These are phyloP conservation scores for Boletus pseudopeckii DNA, from an alignment of 768 basidiomycete genomes.

Conservation along the genomic window DNA sequence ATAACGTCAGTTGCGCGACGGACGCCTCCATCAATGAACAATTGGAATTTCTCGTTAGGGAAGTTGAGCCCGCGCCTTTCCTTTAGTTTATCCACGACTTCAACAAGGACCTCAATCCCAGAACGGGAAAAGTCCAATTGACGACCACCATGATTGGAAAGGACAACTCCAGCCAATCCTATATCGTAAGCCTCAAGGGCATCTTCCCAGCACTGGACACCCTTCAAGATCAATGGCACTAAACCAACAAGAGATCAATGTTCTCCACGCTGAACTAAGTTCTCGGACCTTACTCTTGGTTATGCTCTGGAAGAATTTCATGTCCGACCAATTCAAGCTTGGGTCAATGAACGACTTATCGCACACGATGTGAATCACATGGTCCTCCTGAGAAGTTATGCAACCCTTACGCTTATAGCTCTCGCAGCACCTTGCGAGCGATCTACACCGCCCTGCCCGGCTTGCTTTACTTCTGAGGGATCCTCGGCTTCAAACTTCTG, in stretches of 20 bases:
- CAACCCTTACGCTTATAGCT: conserved; percentile 73
- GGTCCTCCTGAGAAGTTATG: not conserved
- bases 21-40: conserved; percentile 95
- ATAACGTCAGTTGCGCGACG: conserved; percentile 86
- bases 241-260: conserved; percentile 2
- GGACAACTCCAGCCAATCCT: conserved; percentile 70
- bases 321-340: conserved; percentile 69
- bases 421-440: conserved; percentile 89
- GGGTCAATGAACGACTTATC: conserved; percentile 91
- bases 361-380: not conserved
- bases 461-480: conserved; percentile 40
- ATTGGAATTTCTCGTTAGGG: conserved; percentile 76
- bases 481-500: conserved; percentile 87
- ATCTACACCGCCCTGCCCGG: conserved; percentile 55
- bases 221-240: conserved; percentile 92
- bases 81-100: conserved; percentile 73
- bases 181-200: conserved; percentile 79
- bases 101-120: conserved; percentile 85
- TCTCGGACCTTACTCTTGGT: conserved; percentile 49
- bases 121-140: conserved; percentile 81
- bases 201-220: conserved; percentile 89
- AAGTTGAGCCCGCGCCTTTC: conserved; percentile 64
- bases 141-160: conserved; percentile 85
- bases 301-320: conserved; percentile 69
- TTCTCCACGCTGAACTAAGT: conserved; percentile 3